These are phyloP conservation scores for Lentinus tigrinus DNA, from an alignment of 768 basidiomycete genomes.

Conservation along the genomic window DNA sequence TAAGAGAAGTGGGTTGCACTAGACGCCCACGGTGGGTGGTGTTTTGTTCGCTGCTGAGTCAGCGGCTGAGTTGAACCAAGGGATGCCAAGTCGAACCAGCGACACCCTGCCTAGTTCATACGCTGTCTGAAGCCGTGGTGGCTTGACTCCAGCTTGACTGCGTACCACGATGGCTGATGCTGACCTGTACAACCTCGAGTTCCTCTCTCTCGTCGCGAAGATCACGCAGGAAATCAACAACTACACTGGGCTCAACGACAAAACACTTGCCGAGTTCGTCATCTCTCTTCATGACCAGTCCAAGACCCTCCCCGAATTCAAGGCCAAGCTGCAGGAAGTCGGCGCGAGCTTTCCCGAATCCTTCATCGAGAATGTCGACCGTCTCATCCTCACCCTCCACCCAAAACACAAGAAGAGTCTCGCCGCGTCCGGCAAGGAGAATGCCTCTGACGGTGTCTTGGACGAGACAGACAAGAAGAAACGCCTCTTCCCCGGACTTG, in stretches of 20 bases:
- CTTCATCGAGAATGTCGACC: slow-evolving; percentile 90
- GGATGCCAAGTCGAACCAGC: background rate
- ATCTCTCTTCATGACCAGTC: slow-evolving; percentile 86
- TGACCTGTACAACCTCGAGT: slow-evolving; percentile 91
- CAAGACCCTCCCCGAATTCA: slow-evolving; percentile 78
- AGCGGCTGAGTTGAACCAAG: slow-evolving; percentile 3
- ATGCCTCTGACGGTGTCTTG: slow-evolving; percentile 30
- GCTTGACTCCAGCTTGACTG: slow-evolving; percentile 5
- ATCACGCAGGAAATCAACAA: slow-evolving; percentile 94
- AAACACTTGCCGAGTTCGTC: slow-evolving; percentile 92
- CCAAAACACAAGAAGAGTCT: slow-evolving; percentile 85
- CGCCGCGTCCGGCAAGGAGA: slow-evolving; percentile 29
- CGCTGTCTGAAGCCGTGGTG: background rate
- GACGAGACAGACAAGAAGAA: slow-evolving; percentile 75
- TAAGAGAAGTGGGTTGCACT: background rate
- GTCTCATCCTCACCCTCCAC: slow-evolving; percentile 91
- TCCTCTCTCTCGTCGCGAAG: slow-evolving; percentile 86
- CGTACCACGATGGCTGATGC: slow-evolving; percentile 52
- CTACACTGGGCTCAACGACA: slow-evolving; percentile 82
- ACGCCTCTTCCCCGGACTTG: slow-evolving; percentile 88
- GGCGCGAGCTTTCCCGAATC: slow-evolving; percentile 88
- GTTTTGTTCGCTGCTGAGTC: slow-evolving; percentile 1
- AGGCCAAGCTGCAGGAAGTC: slow-evolving; percentile 68
- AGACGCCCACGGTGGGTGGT: slow-evolving; percentile 5
- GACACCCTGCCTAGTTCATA: background rate